Percentiles rank a stretch among this genome's conserved stretches.
phyloP scores from a whole-genome alignment of 2,329 filamentous ascomycete genomes.

The Calonectria hawksworthii region DNA sequence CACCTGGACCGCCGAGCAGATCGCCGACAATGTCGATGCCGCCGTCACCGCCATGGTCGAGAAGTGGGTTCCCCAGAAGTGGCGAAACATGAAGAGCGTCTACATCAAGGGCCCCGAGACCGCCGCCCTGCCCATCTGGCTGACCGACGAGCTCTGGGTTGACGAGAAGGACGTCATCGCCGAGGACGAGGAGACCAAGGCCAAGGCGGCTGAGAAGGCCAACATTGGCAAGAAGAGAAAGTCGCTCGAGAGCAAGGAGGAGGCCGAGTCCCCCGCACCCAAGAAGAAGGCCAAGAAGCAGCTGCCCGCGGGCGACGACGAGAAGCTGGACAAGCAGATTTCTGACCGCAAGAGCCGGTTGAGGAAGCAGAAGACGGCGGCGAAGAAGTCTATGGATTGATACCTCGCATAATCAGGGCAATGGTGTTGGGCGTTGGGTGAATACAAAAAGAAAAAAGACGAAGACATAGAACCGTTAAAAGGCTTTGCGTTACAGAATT shows the following conservation, averaged over 20 bases:
- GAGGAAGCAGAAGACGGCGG: slow-evolving; percentile 71
- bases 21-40: slow-evolving; percentile 84
- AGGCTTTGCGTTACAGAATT: slow-evolving; percentile 33
- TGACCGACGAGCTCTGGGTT: slow-evolving; percentile 92
- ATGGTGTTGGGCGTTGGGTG: slow-evolving; percentile 52
- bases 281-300: slow-evolving; percentile 57
- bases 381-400: slow-evolving; percentile 66
- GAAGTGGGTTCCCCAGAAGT: slow-evolving; percentile 87
- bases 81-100: slow-evolving; percentile 86
- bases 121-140: slow-evolving; percentile 91
- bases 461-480: slow-evolving; percentile 40
- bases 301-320: slow-evolving; percentile 62
- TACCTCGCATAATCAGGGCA: slow-evolving; percentile 46
- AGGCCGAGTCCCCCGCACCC: slow-evolving; percentile 57
- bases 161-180: slow-evolving; percentile 83
- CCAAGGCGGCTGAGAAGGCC: slow-evolving; percentile 60
- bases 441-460: slow-evolving; percentile 39
- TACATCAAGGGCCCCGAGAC: slow-evolving; percentile 94
- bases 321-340: slow-evolving; percentile 70
- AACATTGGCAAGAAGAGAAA: slow-evolving; percentile 78
- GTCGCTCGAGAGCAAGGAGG: slow-evolving; percentile 55
- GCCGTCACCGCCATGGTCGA: slow-evolving; percentile 79
- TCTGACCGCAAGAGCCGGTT: slow-evolving; percentile 70
- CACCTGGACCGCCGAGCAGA: slow-evolving; percentile 79
- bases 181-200: slow-evolving; percentile 65